Base-by-base conservation (phyloP, 768 basidiomycete species). In the Rhizopogon rudus region DNA sequence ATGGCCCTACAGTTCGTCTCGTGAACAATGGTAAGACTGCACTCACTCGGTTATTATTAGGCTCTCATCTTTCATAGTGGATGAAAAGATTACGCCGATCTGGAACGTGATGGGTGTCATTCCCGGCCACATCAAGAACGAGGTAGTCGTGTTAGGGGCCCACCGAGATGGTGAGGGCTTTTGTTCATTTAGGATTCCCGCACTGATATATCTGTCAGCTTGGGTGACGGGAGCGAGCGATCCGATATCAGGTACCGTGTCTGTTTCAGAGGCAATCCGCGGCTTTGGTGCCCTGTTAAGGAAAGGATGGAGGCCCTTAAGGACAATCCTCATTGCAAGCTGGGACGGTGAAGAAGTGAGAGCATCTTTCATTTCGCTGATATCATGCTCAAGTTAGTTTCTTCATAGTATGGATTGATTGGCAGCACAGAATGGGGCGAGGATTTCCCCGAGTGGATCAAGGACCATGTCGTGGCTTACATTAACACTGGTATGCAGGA, bases 261-360 rank as follows among this genome's bases (percentile, higher is more conserved):
- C 86, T 8, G 73, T 91, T 5, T 81, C 86, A 60, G 92, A 97
- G 67, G 76, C 92, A 28, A 76, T 94, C 53, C 81, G 83, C 25
- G 90, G 86, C 16, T 80, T 90, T 55, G 91, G 91, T 17, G 73
- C 71, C 5, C 74, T 95, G 1, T 69, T 89, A 13, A 73, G 74
- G 66, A 74, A 74, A 22, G 92, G 91, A 9, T 97, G 93, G 93
- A 90, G 81, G 64, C 93, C 93, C 9, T 73, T 93, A 7, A 72
- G 89, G 53, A 89, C 86, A 5, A 78, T 91, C 59, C 65, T 89
- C 35, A 74, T 91, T 54, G 84, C 86, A 4, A 84, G 80, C 57
- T 90, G 87, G 88, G 87, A 88, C 61, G 88, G 79, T 2, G 87
- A 89, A 65, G 86, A 87, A 73, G 76, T 80, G 25, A 39, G 58